Percentiles rank a stretch among this genome's conserved stretches.
Conservation (phyloP, 1,284 basidiomycete genomes). For the Mycena sp. region DNA sequence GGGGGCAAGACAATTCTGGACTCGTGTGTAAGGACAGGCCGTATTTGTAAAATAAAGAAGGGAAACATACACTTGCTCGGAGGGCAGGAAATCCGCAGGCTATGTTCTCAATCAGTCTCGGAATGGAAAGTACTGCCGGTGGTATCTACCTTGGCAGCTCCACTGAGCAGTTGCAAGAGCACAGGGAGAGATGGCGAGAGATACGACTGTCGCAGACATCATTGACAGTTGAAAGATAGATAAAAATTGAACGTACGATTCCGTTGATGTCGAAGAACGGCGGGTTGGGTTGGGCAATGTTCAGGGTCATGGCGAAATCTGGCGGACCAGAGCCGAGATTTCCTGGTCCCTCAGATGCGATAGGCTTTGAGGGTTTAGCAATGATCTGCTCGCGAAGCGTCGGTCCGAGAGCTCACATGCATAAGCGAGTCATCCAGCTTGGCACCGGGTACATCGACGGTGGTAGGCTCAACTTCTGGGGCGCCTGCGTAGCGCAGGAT, state of each 20-base stretch:
- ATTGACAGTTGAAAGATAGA: neutral
- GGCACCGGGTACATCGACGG: constrained; percentile 37
- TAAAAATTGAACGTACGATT: constrained; percentile 23
- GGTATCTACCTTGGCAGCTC: constrained; percentile 34
- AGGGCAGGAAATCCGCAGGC: constrained; percentile 47
- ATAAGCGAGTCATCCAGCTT: constrained; percentile 45
- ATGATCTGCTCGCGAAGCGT: too few relatives aligned
- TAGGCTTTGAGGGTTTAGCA: constrained; percentile 35
- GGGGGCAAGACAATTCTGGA: constrained; percentile 40
- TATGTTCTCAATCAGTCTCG: neutral
- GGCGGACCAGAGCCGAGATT: constrained; percentile 43
- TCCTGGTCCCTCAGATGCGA: constrained; percentile 42
- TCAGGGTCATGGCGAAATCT: constrained; percentile 45
- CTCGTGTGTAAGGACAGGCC: constrained; percentile 29
- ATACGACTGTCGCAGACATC: constrained; percentile 33
- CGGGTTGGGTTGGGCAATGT: constrained; percentile 45
- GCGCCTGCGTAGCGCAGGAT: constrained; percentile 60
- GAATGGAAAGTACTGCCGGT: too few relatives aligned
- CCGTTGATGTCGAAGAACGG: constrained; percentile 51
- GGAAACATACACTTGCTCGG: constrained; percentile 32
- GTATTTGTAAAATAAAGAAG: neutral
- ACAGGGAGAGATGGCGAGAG: constrained; percentile 47
- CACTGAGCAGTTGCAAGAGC: constrained; percentile 50
- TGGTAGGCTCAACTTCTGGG: constrained; percentile 46
- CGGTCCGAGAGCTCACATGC: constrained; percentile 45